These are phyloP conservation scores for Dictyostelium gargantuum DNA, from an alignment of 208 protist genomes.

Conservation along the genomic window DNA sequence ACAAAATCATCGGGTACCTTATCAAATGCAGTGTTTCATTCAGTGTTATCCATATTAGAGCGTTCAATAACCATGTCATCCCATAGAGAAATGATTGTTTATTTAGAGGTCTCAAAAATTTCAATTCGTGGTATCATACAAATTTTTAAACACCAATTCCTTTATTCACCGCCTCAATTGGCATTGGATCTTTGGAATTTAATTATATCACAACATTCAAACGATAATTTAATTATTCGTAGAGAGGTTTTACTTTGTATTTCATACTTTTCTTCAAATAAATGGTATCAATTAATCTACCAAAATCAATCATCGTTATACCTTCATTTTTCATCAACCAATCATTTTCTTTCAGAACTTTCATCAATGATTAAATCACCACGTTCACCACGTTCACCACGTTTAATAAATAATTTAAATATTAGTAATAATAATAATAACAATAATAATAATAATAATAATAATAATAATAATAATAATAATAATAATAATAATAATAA, in stretches of 20 bases:
- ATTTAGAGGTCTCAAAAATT: not conserved
- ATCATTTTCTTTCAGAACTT: conserved; percentile 14
- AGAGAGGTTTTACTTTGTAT: not conserved
- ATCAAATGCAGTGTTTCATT: not conserved
- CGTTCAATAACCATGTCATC: not conserved
- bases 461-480: not conserved
- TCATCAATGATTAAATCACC: conserved; percentile 14
- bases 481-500: not conserved
- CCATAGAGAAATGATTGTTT: not conserved
- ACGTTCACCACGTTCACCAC: not conserved
- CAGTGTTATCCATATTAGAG: not conserved
- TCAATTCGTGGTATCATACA: not conserved
- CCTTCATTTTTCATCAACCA: conserved; percentile 3
- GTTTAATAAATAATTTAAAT: not conserved
- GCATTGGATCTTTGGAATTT: not conserved
- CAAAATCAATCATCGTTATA: not conserved
- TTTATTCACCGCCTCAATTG: not conserved
- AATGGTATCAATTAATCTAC: conserved; percentile 41
- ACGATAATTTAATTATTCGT: conserved; percentile 18
- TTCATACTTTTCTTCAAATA: not conserved
- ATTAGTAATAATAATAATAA: not conserved
- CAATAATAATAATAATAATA: not conserved
- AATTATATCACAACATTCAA: not conserved
- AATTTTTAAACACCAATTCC: not conserved
- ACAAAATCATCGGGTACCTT: not conserved